Evolutionary conservation across 192 early-diverging fungal genomes (phyloP).

Genomic region (Backusella morwellensis): DNA sequence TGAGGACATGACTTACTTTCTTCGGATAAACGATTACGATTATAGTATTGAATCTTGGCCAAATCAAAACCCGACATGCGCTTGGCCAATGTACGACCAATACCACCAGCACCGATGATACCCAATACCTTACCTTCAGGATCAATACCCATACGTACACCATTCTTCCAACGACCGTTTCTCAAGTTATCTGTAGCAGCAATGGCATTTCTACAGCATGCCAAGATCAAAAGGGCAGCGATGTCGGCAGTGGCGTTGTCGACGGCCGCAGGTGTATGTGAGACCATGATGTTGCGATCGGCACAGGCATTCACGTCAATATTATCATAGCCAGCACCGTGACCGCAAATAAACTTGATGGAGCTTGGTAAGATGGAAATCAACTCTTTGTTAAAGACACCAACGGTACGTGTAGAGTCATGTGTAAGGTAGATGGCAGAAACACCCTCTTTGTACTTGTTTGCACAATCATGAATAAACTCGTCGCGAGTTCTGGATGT

Average conservation of each 20-base stretch:
- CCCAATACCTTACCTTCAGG: constrained; percentile 41
- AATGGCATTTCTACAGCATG: constrained; percentile 44
- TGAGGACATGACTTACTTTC: constrained; percentile 28
- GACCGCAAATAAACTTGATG: constrained; percentile 20
- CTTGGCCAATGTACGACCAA: constrained; percentile 52
- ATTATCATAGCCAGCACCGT: constrained; percentile 41
- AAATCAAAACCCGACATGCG: constrained; percentile 47
- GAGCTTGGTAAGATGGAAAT: constrained; percentile 25
- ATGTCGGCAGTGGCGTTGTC: constrained; percentile 42
- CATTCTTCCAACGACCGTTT: constrained; percentile 31
- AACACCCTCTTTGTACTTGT: constrained; percentile 26
- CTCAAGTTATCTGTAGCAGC: constrained; percentile 29
- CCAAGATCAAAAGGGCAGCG: constrained; percentile 44
- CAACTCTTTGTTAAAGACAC: constrained; percentile 34
- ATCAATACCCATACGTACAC: constrained; percentile 34
- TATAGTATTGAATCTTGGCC: constrained; percentile 43
- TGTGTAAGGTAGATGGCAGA: constrained; percentile 16
- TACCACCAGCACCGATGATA: constrained; percentile 50
- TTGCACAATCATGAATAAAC: constrained; percentile 27
- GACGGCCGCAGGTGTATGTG: constrained; percentile 42
- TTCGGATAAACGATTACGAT: constrained; percentile 39
- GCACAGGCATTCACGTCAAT: constrained; percentile 37
- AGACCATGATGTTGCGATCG: constrained; percentile 31
- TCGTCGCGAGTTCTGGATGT: constrained; percentile 19
- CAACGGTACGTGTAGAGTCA: constrained; percentile 13